Evolutionary conservation across 768 basidiomycete species (phyloP), one percentile per base, ranked within the genome.

Genomic region (Psilocybe azurescens): DNA sequence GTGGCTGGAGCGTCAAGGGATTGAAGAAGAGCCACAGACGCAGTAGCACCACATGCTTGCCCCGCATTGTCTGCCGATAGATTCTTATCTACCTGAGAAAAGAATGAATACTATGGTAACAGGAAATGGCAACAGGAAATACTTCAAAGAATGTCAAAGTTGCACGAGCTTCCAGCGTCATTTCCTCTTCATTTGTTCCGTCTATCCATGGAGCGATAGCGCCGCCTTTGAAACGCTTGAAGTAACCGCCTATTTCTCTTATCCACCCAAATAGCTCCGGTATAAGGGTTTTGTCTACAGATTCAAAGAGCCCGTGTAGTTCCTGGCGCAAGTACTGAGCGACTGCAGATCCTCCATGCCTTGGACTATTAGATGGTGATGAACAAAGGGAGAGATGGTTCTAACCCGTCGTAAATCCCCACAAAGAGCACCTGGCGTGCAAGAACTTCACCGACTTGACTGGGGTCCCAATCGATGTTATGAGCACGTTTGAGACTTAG

Each of bases 261-360:
- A 89, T 83, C 88, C 91, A 94, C 9, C 80, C 81, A 67, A 86
- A 90, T 20, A 94, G 76, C 32, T 93, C 91, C 4, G 91, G 89
- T 30, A 95, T 88, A 28, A 86, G 81, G 1, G 81, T 73, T 69
- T 90, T 90, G 69, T 91, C 69, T 5, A 86, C 92, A 5, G 87
- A 86, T 74, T 97, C 94, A 62, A 97, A 90, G 55, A 95, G 77
- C 1, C 88, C 88, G 68, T 96, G 94, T 10, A 97, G 76, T 72
- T 97, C 90, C 65, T 95, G 89, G 18, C 90, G 87, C 32, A 95
- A 80, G 73, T 88, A 95, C 62, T 93, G 87, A 2, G 95, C 90
- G 16, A 96, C 94, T 9, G 89, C 89, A n/a, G 89, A 89, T 8
- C 95, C 95, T 6, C 95, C 95, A 70, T 97, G 95, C 7, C 93